phyloP scores from a whole-genome alignment of 768 basidiomycete species.

The Boletus subcaerulescens region DNA sequence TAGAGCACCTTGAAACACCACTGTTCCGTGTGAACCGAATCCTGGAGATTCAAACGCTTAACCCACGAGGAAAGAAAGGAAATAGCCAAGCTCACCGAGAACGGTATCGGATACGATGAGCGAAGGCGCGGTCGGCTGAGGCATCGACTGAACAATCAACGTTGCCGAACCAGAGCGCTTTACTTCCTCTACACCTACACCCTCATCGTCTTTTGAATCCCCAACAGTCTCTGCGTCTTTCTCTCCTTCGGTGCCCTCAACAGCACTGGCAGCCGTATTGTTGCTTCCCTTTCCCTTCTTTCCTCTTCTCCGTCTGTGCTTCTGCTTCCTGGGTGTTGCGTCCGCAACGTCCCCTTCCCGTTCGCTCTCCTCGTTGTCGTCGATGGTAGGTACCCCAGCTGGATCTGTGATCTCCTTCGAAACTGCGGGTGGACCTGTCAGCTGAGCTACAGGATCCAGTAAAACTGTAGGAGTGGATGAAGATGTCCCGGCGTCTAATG shows the following conservation, averaged over 20 bases:
- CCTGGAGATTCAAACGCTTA: conserved; percentile 44
- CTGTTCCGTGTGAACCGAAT: conserved; percentile 94
- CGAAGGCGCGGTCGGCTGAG: conserved; percentile 38
- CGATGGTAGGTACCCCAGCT: conserved; percentile 11
- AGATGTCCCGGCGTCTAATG: not conserved
- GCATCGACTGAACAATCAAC: conserved; percentile 27
- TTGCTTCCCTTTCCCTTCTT: conserved; percentile 48
- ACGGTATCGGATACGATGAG: conserved; percentile 71
- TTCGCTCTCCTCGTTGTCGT: conserved; percentile 58
- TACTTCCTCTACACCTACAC: conserved; percentile 20
- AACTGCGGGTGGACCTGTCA: conserved; percentile 3
- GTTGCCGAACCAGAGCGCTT: conserved; percentile 7
- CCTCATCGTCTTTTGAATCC: conserved; percentile 38
- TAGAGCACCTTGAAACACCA: conserved; percentile 91
- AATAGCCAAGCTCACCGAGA: conserved; percentile 52
- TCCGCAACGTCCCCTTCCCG: conserved; percentile 45
- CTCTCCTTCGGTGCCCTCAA: conserved; percentile 25
- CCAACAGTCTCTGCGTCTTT: conserved; percentile 22
- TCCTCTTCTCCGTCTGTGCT: conserved; percentile 44
- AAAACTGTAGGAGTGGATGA: not conserved
- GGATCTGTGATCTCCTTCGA: conserved; percentile 10
- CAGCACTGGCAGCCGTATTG: conserved; percentile 3
- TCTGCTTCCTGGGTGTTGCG: conserved; percentile 43
- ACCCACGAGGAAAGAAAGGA: not conserved
- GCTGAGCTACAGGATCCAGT: not conserved